These are phyloP conservation scores for Cucurbita maxima DNA, from an alignment of 306 rosid species.

Conservation along the genomic window DNA sequence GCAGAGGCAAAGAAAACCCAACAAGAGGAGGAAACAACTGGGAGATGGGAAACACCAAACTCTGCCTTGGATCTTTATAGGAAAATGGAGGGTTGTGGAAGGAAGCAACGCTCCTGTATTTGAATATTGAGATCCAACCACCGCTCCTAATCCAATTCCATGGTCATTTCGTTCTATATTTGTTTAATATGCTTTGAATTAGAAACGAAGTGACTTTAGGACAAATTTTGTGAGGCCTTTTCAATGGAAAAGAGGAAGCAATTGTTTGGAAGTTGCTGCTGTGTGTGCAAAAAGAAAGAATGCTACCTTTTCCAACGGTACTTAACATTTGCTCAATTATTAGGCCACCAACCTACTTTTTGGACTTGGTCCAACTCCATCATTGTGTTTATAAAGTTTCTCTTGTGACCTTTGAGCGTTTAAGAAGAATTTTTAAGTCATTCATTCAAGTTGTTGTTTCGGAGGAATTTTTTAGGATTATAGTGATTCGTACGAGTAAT, in stretches of 20 bases:
- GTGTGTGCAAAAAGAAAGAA: not conserved
- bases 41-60: not conserved
- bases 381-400: not conserved
- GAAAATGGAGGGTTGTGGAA: not conserved
- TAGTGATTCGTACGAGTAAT: too few species aligned
- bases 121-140: not conserved
- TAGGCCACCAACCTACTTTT: not conserved
- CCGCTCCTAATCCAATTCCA: not conserved
- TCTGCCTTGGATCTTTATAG: constrained; percentile 17
- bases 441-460: not conserved
- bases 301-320: not conserved
- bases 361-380: not conserved
- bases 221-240: not conserved
- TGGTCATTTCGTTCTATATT: not conserved
- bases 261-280: constrained; percentile 3
- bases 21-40: constrained; percentile 3
- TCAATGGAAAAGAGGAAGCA: not conserved
- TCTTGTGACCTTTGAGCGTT: not conserved
- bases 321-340: not conserved
- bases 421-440: not conserved
- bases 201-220: not conserved
- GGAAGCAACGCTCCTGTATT: not conserved
- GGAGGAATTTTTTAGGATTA: too few species aligned
- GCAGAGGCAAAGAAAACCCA: constrained; percentile 30
- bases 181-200: not conserved